Evolutionary conservation across 495 filamentous ascomycete genomes (phyloP), one percentile per base, ranked within the genome.

Genomic region (Penicillium crystallinum): DNA sequence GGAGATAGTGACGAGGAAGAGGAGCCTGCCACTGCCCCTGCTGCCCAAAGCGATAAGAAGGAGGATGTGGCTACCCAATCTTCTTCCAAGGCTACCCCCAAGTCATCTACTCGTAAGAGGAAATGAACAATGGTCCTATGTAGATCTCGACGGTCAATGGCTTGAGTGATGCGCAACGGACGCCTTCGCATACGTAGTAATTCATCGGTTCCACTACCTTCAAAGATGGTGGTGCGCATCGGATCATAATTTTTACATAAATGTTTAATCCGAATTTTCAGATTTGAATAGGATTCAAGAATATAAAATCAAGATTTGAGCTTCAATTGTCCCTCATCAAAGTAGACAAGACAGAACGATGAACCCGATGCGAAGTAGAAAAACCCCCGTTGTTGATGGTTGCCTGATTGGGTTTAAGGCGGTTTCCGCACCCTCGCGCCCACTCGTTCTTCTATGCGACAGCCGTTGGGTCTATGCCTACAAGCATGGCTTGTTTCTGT

Each of bases 1-100:
- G 93, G 95, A 12, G 86, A 86, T 42, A 92, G 90, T 15, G 90
- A 93, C 41, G 88, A 84, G 37, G 76, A 81, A 23, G 78, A 81
- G 42, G 83, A 81, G 53, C 0, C 46, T 14, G 76, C 77, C 43
- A 49, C 71, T 53, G 63, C 77, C 43, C 51, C 71, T 53, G 63
- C 65, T 39, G 69, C 42, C 12, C 54, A 73, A 62, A 43, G 60
- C 8, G 68, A 68, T 17, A 73, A 76, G 54, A 73, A 76, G 59
- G 55, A 57, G 14, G 48, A 61, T 23, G 49, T 50, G 7, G 51
- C 59, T 8, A 46, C 62, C 19, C 53, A 70, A 46, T 63, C 69
- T 3, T 70, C 72, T 30, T 57, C 64, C 48, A 68, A 71, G 49
- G 62, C 62, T 35, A 57, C 55, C 19, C 62, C 60, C 36, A 66